These are phyloP conservation scores for Phlebopus sp. DNA, from an alignment of 1,284 basidiomycete species.

Conservation along the genomic window DNA sequence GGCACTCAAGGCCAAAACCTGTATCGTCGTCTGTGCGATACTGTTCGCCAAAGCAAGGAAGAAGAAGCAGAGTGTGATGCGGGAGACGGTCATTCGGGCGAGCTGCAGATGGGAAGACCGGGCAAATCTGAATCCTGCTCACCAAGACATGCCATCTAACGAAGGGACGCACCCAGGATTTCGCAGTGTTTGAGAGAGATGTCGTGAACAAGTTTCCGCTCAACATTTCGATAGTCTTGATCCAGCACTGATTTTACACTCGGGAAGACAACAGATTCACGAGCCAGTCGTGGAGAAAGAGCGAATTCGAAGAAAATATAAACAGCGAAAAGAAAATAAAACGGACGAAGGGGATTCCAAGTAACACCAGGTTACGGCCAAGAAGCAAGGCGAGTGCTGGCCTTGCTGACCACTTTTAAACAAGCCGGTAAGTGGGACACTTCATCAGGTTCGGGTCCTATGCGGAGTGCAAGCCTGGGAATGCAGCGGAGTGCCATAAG, in stretches of 20 bases:
- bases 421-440: too few relatives aligned
- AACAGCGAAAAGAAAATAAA: conserved; percentile 1
- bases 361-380: conserved; percentile 9
- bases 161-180: conserved; percentile 15
- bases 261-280: background rate
- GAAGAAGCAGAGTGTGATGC: conserved; percentile 43
- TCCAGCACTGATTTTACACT: background rate
- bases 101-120: conserved; percentile 29
- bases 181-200: background rate
- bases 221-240: conserved; percentile 1
- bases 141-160: background rate
- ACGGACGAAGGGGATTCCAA: background rate
- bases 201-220: background rate
- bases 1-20: conserved; percentile 32
- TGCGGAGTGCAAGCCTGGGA: too few relatives aligned
- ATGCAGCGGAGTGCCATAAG: too few relatives aligned
- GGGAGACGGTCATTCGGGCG: conserved; percentile 41
- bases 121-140: background rate
- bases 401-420: background rate
- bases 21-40: conserved; percentile 36
- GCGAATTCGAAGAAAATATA: background rate
- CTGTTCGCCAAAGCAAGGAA: conserved; percentile 38
- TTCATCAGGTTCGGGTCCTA: too few relatives aligned
- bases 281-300: conserved; percentile 15
- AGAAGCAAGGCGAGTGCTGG: background rate